Evolutionary conservation across 108 stramenopile genomes (phyloP), one percentile per base, ranked within the genome.

Genomic region (Parietichytrium sp.): DNA sequence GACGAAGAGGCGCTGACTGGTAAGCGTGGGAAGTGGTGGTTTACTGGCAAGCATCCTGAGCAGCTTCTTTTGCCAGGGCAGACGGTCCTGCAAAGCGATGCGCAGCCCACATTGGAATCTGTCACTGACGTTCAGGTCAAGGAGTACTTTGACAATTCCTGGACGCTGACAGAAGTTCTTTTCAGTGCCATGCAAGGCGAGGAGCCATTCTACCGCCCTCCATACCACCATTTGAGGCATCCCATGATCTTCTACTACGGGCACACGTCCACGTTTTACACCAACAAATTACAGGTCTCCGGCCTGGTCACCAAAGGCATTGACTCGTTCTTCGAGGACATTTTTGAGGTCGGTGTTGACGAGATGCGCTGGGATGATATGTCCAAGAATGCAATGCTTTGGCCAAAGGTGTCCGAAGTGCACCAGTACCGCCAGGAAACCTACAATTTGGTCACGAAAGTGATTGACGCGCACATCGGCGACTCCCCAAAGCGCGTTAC

Each of bases 201-300:
- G 79, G 94, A 94, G 80, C 86, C 88, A 13, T 97, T 96, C 77
- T 92, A 94, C 80, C 87, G 93, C 84, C 93, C 95, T 23, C 93
- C 95, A 23, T 88, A 87, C 29, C 95, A 93, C 86, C 92, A 92
- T 51, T 83, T 94, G 33, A 88, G 93, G 20, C 93, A 94, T 79
- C 93, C 93, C 4, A 92, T 93, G 84, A 94, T 96, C 47, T 97
- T 97, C 47, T 97, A 97, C 87, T 97, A 96, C 83, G 96, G 95
- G 15, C 96, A 97, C 61, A 90, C 96, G 1, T 93, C 93, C 16
- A 92, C 91, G 52, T 83, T 96, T 25, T 96, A 95, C 85, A 84
- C 95, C 54, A 97, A 97, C 89, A 97, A 97, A 80, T 85, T 97
- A 3, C 89, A 93, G 33, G 91, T 95, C 8, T 89, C 93, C 20